Base-by-base conservation (phyloP, 2,329 filamentous ascomycete genomes). In the Pseudogymnoascus sp. region DNA sequence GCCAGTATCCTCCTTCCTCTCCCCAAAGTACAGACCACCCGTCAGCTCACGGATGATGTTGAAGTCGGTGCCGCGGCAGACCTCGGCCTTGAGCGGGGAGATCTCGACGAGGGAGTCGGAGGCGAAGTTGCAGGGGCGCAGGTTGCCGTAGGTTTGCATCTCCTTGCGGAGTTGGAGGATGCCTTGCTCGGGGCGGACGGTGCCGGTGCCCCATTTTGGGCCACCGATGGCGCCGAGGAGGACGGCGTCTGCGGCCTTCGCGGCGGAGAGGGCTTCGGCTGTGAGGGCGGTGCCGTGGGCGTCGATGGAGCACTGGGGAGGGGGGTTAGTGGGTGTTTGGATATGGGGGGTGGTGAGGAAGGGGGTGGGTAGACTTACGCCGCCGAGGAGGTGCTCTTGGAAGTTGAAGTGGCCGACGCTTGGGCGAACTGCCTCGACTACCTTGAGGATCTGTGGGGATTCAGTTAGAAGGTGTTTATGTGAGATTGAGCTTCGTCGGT, bases 81-180 rank as follows among this genome's bases (percentile, higher is more conserved):
- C 84, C 2, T 89, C 84, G 63, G 90, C 87, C 79, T 96, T 96
- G 68, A 98, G 86, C 0, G 93, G 93, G 10, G 92, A 97, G 73
- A 83, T 84, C 61, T 93, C 87, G 73, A 96, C 87, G 61, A 97
- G 88, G 28, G 86, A 84, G 62, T 93, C 90, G 0, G 92, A 93
- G 61, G 92, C 91, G 80, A 99, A 98, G 83, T 90, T 96, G 83
- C 93, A 98, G 8, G 93, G 93, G 5, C 93, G 89, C 65, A 98
- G 87, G 84, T 98, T 98, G 71, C 93, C 93, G 79, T 96, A 98
- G 64, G 93, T 92, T 73, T 85, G 84, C 83, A 98, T 90, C 78
- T 97, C 90, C 79, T 96, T 97, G 79, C 93, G 92, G 63, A 98
- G 90, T 70, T 82, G 85, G 67, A 98, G 88, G 72, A 98, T 87